Percentiles rank a stretch among this genome's conserved stretches.
Conservation (phyloP, 345 rosid species). For the Mallotus nudiflorus region DNA sequence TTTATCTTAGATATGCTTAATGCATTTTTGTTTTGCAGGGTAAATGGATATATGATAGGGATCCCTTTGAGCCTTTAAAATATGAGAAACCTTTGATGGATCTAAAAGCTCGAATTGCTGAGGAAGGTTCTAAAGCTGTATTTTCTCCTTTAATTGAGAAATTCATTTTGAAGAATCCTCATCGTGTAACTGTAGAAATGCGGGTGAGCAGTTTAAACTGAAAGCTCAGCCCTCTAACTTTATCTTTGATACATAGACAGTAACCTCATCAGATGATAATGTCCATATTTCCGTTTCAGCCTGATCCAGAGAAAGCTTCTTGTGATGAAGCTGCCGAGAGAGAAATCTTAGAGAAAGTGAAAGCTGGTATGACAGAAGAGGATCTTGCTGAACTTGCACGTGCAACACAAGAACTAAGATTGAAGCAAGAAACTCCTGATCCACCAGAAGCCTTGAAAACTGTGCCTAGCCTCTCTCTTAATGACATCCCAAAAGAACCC, state of each 20-base stretch:
- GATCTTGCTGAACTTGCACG: constrained; percentile 92
- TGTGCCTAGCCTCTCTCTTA: constrained; percentile 74
- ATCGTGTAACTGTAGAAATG: constrained; percentile 91
- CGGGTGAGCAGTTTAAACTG: constrained; percentile 50
- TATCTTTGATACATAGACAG: constrained; percentile 9
- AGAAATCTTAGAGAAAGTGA: constrained; percentile 63
- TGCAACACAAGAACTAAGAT: constrained; percentile 77
- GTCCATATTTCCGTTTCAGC: constrained; percentile 47
- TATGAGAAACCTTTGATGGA: constrained; percentile 80
- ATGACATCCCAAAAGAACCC: constrained; percentile 91
- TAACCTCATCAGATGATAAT: constrained; percentile 21
- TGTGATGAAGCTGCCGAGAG: constrained; percentile 82
- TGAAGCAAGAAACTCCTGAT: constrained; percentile 96
- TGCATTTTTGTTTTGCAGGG: constrained; percentile 47
- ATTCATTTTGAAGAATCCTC: constrained; percentile 75
- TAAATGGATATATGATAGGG: constrained; percentile 98
- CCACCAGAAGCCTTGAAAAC: constrained; percentile 85
- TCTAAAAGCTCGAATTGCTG: constrained; percentile 76
- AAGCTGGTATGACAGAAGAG: constrained; percentile 80
- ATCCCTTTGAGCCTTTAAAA: constrained; percentile 94
- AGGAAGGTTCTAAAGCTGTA: constrained; percentile 91
- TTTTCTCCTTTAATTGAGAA: constrained; percentile 91
- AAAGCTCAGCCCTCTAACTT: constrained; percentile 11
- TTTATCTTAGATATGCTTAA: constrained; percentile 17
- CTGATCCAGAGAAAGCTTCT: constrained; percentile 90